Percentiles rank a stretch among this genome's conserved stretches.
These are phyloP conservation scores for Mortierella sp. DNA, from an alignment of 371 early-diverging fungal genomes.

Conservation along the genomic window DNA sequence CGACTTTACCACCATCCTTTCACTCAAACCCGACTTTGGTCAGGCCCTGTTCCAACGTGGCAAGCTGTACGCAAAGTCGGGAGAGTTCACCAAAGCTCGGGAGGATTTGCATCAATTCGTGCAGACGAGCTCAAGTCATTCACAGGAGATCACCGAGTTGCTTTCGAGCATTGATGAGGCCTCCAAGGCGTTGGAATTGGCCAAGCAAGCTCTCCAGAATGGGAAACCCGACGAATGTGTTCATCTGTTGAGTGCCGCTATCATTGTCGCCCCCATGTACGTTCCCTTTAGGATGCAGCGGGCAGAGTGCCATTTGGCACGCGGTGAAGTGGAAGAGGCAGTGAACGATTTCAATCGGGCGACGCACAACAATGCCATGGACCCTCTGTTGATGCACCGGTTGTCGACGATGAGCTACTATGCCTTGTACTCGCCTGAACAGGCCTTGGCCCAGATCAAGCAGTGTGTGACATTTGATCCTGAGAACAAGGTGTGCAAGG, in stretches of 20 bases:
- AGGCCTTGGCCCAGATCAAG: conserved; percentile 77
- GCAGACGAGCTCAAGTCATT: conserved; percentile 13
- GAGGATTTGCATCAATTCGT: conserved; percentile 60
- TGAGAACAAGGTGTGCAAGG: conserved; percentile 88
- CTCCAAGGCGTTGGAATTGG: conserved; percentile 50
- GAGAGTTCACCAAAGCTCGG: conserved; percentile 71
- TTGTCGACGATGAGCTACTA: conserved; percentile 82
- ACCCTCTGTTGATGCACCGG: conserved; percentile 66
- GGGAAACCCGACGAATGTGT: conserved; percentile 73
- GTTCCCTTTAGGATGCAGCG: conserved; percentile 68
- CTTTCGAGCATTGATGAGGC: conserved; percentile 59
- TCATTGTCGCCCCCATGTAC: conserved; percentile 68
- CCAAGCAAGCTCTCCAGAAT: conserved; percentile 56
- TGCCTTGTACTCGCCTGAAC: conserved; percentile 73
- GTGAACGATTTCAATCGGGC: conserved; percentile 83
- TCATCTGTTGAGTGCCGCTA: conserved; percentile 63
- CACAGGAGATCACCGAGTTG: conserved; percentile 43
- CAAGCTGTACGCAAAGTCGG: conserved; percentile 75
- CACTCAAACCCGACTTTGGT: conserved; percentile 83
- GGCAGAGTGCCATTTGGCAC: conserved; percentile 78
- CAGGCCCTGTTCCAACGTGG: conserved; percentile 86
- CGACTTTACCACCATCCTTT: conserved; percentile 82
- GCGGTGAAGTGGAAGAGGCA: conserved; percentile 85
- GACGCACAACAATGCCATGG: conserved; percentile 74
- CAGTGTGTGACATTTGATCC: conserved; percentile 91